Evolutionary conservation across 2,329 filamentous ascomycete genomes (phyloP), one percentile per base, ranked within the genome.

Genomic region (Cytospora chrysosperma): DNA sequence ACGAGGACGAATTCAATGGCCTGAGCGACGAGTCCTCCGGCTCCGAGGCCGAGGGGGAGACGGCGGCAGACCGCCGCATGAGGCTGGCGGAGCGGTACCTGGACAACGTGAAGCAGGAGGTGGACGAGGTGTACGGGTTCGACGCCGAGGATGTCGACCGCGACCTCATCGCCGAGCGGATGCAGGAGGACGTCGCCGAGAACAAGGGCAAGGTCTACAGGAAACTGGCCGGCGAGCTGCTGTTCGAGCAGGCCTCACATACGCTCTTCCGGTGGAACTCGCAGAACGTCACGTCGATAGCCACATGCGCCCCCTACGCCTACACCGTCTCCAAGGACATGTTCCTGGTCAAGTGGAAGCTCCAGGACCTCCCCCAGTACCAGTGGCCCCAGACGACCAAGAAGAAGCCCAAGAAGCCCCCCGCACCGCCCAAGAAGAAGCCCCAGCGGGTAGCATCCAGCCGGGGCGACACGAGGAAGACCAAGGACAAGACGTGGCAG

Each of bases 71-170:
- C 73, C 89, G 92, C 75, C 85, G 95, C 70, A 78, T 97, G 71
- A 87, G 92, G 68, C 84, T 99, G 30, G 95, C 95, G 32, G 92
- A 98, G 78, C 88, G 91, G 71, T 98, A 99, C 75, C 84, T 99
- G 61, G 90, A 97, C 61, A 97, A 96, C 73, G 88, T 97, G 67
- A 87, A 90, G 71, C 85, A 90, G 71, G 90, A 97, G 69, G 88
- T 92, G 13, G 68, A 74, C 69, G 89, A 96, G 70, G 90, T 92
- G 68, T 84, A 84, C 59, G 95, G 93, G 47, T 99, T 98, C 72
- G 93, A 99, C 77, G 95, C 95, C 9, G 93, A 89, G 70, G 92
- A 98, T 59, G 91, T 99, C 64, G 95, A 98, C 77, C 85, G 90
- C 64, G 95, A 99, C 73, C 79, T 97, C 70, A 93, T 99, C 71